Evolutionary conservation across 305 asterid species (phyloP).

Genomic region (Striga hermonthica): DNA sequence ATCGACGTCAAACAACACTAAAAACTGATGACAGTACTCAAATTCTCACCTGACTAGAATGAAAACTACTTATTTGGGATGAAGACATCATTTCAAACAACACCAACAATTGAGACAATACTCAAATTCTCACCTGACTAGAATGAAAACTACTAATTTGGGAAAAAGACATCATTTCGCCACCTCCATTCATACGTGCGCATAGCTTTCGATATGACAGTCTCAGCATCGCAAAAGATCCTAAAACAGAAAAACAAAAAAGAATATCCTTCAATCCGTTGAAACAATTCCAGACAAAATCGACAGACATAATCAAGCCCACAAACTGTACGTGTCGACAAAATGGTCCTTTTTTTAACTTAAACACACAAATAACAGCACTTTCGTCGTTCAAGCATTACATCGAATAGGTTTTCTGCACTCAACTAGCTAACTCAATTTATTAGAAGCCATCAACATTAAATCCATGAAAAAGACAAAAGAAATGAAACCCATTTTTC

Average conservation of each 20-base stretch:
- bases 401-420: constrained; percentile 18
- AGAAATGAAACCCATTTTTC: too few relatives aligned
- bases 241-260: constrained; percentile 25
- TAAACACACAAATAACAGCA: background rate
- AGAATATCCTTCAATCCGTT: too few relatives aligned
- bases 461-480: too few relatives aligned
- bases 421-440: background rate
- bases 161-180: constrained; percentile 38
- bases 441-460: too few relatives aligned
- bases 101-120: background rate
- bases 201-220: constrained; percentile 42
- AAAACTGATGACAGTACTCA: background rate
- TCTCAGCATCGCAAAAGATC: constrained; percentile 51
- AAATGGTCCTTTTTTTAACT: too few relatives aligned
- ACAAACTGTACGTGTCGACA: too few relatives aligned
- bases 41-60: constrained; percentile 48
- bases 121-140: constrained; percentile 42
- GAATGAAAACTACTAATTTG: constrained; percentile 46
- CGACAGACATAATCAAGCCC: background rate
- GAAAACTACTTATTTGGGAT: constrained; percentile 43
- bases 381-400: background rate
- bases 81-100: constrained; percentile 33
- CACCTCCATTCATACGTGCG: constrained; percentile 34
- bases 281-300: too few relatives aligned
- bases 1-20: background rate